These are phyloP conservation scores for Dothideomycetes sp. DNA, from an alignment of 2,329 filamentous ascomycete genomes.

Conservation along the genomic window DNA sequence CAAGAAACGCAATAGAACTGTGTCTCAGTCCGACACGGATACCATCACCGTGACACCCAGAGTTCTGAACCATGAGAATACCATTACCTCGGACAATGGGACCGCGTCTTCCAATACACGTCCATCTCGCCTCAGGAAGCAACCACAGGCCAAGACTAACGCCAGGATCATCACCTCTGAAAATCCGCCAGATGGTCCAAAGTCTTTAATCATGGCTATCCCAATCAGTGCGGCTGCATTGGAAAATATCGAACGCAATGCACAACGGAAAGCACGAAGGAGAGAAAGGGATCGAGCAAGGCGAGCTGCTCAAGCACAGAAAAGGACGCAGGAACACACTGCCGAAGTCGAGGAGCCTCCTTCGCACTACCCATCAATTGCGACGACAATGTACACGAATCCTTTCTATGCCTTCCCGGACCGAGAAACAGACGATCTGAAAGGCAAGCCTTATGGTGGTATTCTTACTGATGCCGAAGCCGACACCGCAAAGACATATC, in stretches of 20 bases:
- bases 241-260: constrained; percentile 28
- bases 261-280: constrained; percentile 45
- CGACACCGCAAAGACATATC: constrained; percentile 82
- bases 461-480: constrained; percentile 83
- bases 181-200: constrained; percentile 26
- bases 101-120: constrained; percentile 25
- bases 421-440: constrained; percentile 77
- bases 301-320: constrained; percentile 26
- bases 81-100: constrained; percentile 9
- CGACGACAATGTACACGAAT: constrained; percentile 56
- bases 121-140: constrained; percentile 42
- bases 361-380: constrained; percentile 51
- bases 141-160: constrained; percentile 40
- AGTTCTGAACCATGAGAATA: constrained; percentile 17
- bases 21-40: constrained; percentile 25
- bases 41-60: constrained; percentile 15
- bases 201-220: constrained; percentile 46
- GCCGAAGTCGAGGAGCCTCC: constrained; percentile 29
- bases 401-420: constrained; percentile 86
- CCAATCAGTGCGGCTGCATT: constrained; percentile 27
- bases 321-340: constrained; percentile 18
- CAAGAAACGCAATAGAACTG: constrained; percentile 35
- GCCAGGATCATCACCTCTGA: constrained; percentile 27
- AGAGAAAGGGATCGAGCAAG: constrained; percentile 36
- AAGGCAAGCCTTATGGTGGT: constrained; percentile 90